Base-by-base conservation (phyloP, 2,329 filamentous ascomycete species). In the Nothopassalora personata region DNA sequence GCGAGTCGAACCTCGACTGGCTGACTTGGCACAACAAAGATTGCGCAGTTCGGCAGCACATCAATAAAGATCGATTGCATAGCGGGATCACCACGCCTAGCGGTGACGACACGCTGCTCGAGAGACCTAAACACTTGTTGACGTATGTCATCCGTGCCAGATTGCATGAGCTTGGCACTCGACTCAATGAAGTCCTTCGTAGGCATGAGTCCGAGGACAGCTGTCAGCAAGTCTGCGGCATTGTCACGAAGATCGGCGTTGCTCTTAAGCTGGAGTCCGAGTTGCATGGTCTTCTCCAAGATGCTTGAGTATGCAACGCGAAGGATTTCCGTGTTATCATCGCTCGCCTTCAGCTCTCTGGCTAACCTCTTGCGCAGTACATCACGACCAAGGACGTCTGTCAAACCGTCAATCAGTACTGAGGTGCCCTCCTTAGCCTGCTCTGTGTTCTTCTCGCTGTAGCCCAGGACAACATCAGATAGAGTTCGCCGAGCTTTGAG, bases 121-220 rank as follows among this genome's bases (percentile, higher is more conserved):
- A 99, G 82, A 1, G 93, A 89, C 60, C 83, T 87, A 61, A 93
- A 83, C 52, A 91, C 90, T 75, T 90, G 92, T 64, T 88, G 86
- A 1, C 89, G 88, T 53, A 81, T 77, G 52, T 89, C 84, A 66
- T 90, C 82, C 64, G 91, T 86, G 5, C 89, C 85, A 52, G 87
- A 84, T 65, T 89, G 84, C 36, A 97, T 84, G 31, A 99, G 80
- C 30, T 86, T 84, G 71, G 96, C 90, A 45, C 95, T 88, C 9
- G 91, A 89, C 72, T 90, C 90, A 73, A 97, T 86, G 73, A 97
- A 94, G 74, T 97, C 91, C 54, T 86, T 82, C 3, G 93, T 91
- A 0, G 92, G 93, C 46, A 96, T 81, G 6, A 97, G 83, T 63
- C 90, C 88, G 53, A 99, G 81, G n/a, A 96, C 79, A 62, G 88